Evolutionary conservation across 179 eudicot genomes (phyloP).

Genomic region (Nepenthes alata): DNA sequence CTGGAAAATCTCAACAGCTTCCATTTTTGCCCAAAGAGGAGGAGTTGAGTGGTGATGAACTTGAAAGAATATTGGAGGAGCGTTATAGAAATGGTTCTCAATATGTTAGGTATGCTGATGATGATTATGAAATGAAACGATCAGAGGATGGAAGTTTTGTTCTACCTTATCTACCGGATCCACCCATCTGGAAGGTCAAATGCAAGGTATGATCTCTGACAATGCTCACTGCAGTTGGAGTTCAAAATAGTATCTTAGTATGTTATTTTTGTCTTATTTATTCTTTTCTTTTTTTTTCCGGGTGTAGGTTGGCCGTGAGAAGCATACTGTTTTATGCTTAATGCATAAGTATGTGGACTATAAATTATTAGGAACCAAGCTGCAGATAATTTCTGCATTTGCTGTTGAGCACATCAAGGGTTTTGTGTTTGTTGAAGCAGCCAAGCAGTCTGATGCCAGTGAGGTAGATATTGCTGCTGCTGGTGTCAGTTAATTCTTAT

Average conservation of each 20-base stretch:
- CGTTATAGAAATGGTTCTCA: conserved; percentile 65
- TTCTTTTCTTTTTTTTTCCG: neutral
- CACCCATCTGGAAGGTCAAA: conserved; percentile 83
- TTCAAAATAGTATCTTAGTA: conserved; percentile 1
- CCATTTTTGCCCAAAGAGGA: conserved; percentile 76
- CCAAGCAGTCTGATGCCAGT: conserved; percentile 58
- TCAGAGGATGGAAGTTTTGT: conserved; percentile 19
- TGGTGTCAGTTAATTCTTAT: conserved; percentile 1
- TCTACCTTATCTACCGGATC: conserved; percentile 39
- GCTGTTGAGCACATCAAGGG: conserved; percentile 81
- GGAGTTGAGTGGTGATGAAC: conserved; percentile 67
- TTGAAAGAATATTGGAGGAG: conserved; percentile 57
- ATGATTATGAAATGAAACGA: conserved; percentile 33
- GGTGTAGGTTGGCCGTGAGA: conserved; percentile 84
- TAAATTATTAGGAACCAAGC: conserved; percentile 50
- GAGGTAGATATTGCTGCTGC: conserved; percentile 37
- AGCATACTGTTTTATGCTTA: conserved; percentile 69
- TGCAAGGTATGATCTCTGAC: conserved; percentile 58
- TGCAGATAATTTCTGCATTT: conserved; percentile 75
- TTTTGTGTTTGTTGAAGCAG: conserved; percentile 76
- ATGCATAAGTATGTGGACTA: conserved; percentile 84
- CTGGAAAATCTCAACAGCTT: conserved; percentile 31
- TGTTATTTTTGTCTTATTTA: neutral
- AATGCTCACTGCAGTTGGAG: conserved; percentile 4
- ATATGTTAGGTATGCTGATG: conserved; percentile 67